Conservation (phyloP, 2,329 filamentous ascomycete species). For the Botrytis porri region DNA sequence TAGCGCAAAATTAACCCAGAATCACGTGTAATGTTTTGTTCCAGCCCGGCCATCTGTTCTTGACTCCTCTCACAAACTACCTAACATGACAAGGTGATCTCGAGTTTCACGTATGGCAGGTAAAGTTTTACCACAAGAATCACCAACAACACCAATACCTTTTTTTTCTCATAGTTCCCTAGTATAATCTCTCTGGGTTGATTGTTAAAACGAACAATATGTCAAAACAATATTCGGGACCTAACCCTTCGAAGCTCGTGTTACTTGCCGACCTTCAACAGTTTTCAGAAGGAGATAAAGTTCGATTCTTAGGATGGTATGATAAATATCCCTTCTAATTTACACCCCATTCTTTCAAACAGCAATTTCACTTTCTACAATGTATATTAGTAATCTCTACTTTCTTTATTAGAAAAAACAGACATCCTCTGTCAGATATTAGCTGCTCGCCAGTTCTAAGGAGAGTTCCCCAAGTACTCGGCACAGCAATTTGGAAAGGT, state of each 20-base stretch:
- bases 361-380: background rate
- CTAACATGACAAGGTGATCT: no score
- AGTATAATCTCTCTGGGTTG: background rate
- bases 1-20: background rate
- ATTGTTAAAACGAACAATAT: background rate
- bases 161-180: background rate
- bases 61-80: no score
- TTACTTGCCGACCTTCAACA: slow-evolving; percentile 35
- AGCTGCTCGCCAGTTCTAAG: background rate
- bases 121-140: background rate
- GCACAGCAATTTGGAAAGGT: background rate
- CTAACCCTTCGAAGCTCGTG: slow-evolving; percentile 31
- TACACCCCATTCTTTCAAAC: background rate
- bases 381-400: background rate
- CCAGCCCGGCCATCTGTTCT: background rate
- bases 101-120: background rate
- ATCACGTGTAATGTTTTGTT: background rate
- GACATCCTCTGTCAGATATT: background rate
- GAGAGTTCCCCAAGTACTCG: background rate
- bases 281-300: slow-evolving; percentile 56
- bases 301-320: slow-evolving; percentile 91
- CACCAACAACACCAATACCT: background rate
- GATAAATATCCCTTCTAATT: slow-evolving; percentile 35
- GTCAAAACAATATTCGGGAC: slow-evolving; percentile 33
- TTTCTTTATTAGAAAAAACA: background rate